Base-by-base conservation (phyloP, 768 basidiomycete genomes). In the Russula compacta region DNA sequence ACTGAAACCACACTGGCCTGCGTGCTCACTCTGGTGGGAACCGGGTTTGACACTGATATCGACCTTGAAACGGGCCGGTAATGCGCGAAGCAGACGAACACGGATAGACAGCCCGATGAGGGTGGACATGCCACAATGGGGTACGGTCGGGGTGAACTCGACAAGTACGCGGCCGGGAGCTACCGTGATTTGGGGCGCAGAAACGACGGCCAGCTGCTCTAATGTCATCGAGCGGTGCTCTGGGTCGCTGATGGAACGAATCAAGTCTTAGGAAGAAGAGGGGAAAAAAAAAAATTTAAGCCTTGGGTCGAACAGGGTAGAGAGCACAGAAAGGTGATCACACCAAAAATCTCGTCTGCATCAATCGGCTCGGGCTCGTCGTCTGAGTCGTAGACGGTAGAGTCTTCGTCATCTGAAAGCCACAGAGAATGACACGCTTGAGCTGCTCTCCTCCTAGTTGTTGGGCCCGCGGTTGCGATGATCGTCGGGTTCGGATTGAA, bases 91-190 rank as follows among this genome's bases (percentile, higher is more conserved):
- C 6, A 99, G 79, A 33, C 95, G 80, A 35, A 98, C 95, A 9
- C 95, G 86, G 43, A 99, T 89, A n/a, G 88, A 93, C n/a, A 99
- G 79, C 29, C 95, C 95, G 59, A 99, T 98, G 54, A 98, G 76
- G 2, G 95, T 98, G 10, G 93, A 95, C 92, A 94, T 93, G 52
- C 93, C 93, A 65, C 95, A 98, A 69, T 98, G 95, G 10, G 97
- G 95, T 15, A 97, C 92, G 0, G 97, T 98, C 4, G 97, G 95
- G 6, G 97, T 98, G 69, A 98, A 95, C 70, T 95, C 93, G 64
- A 99, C 86, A 39, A 81, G 77, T 54, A 99, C 78, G 55, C 80
- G 79, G 64, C 93, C 88, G n/a, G 67, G 61, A 11, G 72, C 73
- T 42, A 87, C 74, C 12, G 75, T 74, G 60, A 98, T 86, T 69